These are phyloP conservation scores for Senecio squalidus DNA, from an alignment of 140 eudicot species.

Conservation along the genomic window DNA sequence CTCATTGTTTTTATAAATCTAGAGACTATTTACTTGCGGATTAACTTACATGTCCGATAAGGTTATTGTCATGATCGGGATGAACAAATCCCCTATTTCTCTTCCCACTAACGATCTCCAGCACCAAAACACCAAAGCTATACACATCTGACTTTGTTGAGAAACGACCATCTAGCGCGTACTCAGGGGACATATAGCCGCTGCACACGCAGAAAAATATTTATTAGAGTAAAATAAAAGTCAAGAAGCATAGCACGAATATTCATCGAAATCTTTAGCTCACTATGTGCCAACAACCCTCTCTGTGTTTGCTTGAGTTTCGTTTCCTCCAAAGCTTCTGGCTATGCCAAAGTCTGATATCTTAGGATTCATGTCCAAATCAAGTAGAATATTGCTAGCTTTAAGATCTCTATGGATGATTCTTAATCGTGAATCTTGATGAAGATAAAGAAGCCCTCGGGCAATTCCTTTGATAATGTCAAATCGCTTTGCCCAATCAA, in stretches of 20 bases:
- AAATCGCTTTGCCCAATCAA: conserved; percentile 35
- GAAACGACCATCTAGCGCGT: conserved; percentile 32
- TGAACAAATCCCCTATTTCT: conserved; percentile 29
- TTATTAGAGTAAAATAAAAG: not conserved
- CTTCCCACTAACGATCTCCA: conserved; percentile 38
- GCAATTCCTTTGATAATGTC: conserved; percentile 39
- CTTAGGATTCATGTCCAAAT: conserved; percentile 35
- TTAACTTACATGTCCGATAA: conserved; percentile 38
- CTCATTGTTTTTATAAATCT: not conserved
- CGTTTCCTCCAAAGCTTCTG: conserved; percentile 36
- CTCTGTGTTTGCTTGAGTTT: conserved; percentile 32
- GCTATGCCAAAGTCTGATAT: conserved; percentile 51
- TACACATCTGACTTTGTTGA: conserved; percentile 38
- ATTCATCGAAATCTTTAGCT: not conserved
- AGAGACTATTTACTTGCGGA: not conserved
- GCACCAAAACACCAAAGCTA: conserved; percentile 38
- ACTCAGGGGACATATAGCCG: conserved; percentile 48
- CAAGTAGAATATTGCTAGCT: conserved; percentile 34
- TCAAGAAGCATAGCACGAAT: not conserved
- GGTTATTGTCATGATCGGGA: conserved; percentile 27
- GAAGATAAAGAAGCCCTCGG: conserved; percentile 38
- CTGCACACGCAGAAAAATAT: not conserved
- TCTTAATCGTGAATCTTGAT: conserved; percentile 35
- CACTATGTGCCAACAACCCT: conserved; percentile 49
- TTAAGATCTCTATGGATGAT: conserved; percentile 41